Conservation (phyloP, 1,284 basidiomycete species). For the Leccinum solheimii region DNA sequence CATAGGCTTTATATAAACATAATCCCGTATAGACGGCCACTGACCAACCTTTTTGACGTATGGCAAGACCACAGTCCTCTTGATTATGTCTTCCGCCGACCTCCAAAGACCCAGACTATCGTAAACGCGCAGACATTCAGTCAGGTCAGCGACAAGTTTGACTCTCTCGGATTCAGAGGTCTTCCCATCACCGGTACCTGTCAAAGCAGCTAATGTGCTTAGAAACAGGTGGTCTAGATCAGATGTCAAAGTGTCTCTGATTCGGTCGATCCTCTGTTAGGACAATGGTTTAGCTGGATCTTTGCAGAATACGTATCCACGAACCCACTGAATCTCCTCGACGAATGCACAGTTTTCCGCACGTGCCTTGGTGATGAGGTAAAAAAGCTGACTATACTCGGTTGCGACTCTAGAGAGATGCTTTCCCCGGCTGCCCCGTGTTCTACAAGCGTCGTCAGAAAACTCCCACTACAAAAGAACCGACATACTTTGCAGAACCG, state of each 20-base stretch:
- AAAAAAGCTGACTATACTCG: constrained; percentile 92
- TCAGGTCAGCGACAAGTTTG: constrained; percentile 63
- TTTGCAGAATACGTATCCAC: constrained; percentile 40
- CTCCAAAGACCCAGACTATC: constrained; percentile 79
- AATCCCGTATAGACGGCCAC: constrained; percentile 15
- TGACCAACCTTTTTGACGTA: constrained; percentile 79
- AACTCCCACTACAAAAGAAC: neutral
- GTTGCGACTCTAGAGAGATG: constrained; percentile 82
- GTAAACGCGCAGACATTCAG: constrained; percentile 82
- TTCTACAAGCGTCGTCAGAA: constrained; percentile 37
- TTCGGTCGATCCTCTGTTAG: constrained; percentile 73
- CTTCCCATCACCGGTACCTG: constrained; percentile 46
- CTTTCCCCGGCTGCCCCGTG: constrained; percentile 71
- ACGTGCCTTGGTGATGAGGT: constrained; percentile 82
- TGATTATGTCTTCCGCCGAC: constrained; percentile 83
- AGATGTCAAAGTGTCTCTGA: constrained; percentile 77
- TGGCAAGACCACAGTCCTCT: constrained; percentile 64
- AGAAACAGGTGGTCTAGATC: constrained; percentile 83
- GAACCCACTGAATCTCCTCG: constrained; percentile 81
- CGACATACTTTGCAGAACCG: constrained; percentile 26
- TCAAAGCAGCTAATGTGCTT: constrained; percentile 50
- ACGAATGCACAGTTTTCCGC: constrained; percentile 76
- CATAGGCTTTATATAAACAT: neutral
- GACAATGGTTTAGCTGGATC: constrained; percentile 14
- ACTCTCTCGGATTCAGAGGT: constrained; percentile 60